Evolutionary conservation across 768 basidiomycete species (phyloP), one percentile per base, ranked within the genome.

Genomic region (Boletus edulis): DNA sequence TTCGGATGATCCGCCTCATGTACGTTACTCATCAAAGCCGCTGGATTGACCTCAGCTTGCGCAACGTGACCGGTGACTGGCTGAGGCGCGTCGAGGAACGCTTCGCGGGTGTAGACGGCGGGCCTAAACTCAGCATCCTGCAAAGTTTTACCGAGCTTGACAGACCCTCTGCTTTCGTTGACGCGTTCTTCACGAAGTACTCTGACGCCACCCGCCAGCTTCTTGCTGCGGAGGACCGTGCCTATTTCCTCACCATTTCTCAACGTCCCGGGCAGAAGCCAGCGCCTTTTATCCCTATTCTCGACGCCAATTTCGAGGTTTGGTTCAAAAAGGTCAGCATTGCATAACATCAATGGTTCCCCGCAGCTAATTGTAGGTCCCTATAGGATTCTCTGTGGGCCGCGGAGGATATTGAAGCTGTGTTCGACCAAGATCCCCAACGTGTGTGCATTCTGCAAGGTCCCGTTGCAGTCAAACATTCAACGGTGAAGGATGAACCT

Each of bases 191-290:
- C 80, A 73, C 83, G 65, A 78, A 81, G 24, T 98, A 98, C 71
- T 83, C 91, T 14, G 76, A 86, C 22, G 94, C 94, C 5, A 83
- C 81, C 35, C 80, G 84, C 59, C 95, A 98, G 66, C 83, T 98
- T 46, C 81, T 99, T 51, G 89, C 94, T 12, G 83, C 91, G 8
- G 95, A 98, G 71, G 97, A 98, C 72, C 85, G 88, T 48, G 92
- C 93, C 0, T 99, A 86, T 76, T 98, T 99, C 85, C 83, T 98
- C 38, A 89, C 92, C 34, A 98, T 99, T 65, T 80, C 92, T 22
- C 96, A 99, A 73, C 83, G 97, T 46, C 91, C 93, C 13, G 94
- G 94, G 4, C 97, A 99, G 79, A 99, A 98, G 74, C 97, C 97
- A 2, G 96, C 88, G 8, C 97, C 97, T 0, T 99, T 98, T 78